phyloP scores from a whole-genome alignment of 2,329 filamentous ascomycete genomes.

The Cladosporium oxysporum region DNA sequence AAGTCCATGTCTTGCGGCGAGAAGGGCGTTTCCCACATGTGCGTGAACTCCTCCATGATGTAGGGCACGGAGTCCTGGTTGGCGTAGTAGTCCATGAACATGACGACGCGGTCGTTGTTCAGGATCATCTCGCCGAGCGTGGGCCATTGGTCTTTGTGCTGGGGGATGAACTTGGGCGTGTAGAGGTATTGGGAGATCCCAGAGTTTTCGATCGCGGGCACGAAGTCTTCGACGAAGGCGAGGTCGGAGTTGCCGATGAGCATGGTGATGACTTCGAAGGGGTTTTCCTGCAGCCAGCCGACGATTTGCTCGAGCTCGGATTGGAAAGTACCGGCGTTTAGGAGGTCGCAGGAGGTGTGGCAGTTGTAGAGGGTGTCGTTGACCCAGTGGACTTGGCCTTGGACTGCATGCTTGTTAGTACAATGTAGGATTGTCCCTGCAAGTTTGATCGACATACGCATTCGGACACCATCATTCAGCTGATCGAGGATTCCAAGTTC shows the following conservation, averaged over 20 bases:
- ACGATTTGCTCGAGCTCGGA: constrained; percentile 69
- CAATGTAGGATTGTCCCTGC: not conserved
- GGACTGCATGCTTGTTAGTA: constrained; percentile 44
- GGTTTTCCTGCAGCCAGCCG: constrained; percentile 72
- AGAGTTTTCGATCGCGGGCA: constrained; percentile 66
- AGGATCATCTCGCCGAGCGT: constrained; percentile 77
- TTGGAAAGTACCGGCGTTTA: constrained; percentile 77
- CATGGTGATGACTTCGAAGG: constrained; percentile 85
- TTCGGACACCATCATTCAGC: constrained; percentile 73
- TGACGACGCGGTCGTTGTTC: constrained; percentile 64
- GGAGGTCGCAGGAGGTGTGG: constrained; percentile 78
- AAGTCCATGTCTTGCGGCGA: constrained; percentile 69
- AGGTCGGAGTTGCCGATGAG: constrained; percentile 83
- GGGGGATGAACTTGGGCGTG: constrained; percentile 68
- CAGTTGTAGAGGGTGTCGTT: constrained; percentile 72
- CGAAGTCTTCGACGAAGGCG: constrained; percentile 65
- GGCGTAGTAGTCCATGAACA: constrained; percentile 84
- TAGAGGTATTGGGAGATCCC: constrained; percentile 76
- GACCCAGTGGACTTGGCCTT: constrained; percentile 59
- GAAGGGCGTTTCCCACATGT: constrained; percentile 91
- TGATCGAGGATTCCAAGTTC: constrained; percentile 66
- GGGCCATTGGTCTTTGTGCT: constrained; percentile 77
- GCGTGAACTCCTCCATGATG: constrained; percentile 82
- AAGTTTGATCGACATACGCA: constrained; percentile 40
- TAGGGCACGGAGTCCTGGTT: constrained; percentile 78